Base-by-base conservation (phyloP, 202 grass and related monocot genomes). In the Elaeis oleifera region DNA sequence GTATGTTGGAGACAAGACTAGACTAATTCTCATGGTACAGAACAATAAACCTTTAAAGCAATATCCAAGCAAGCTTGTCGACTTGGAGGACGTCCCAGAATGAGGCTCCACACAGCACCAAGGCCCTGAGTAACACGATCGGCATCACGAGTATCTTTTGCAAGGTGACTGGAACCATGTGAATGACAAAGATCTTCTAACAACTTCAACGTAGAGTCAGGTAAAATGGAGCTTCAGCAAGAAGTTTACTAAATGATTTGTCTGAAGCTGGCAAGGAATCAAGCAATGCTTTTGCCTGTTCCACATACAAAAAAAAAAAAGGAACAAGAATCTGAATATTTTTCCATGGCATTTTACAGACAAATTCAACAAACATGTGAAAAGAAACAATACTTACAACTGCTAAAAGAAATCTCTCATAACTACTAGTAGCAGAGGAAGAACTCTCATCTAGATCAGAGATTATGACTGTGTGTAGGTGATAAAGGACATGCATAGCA, bases 41-140 rank as follows among this genome's bases (percentile, higher is more conserved):
- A 77, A 51, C 23, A 62, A 26, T 65, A 61, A 76, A 99, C 95
- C 95, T 99, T 99, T 20, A 99, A 70, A 65, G 69, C 83, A 55
- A 99, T 99, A 81, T 99, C 85, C 76, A 99, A 89, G 73, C 83
- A 94, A 78, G 76, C 60, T 75, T 75, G 49, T 16, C 95, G 83
- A 67, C 79, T 69, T 64, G 87, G 63, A 71, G 95, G 95, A 44
- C 95, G 82, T 4, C 75, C 80, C 72, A 99, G 84, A 71, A 99
- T 99, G 71, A 99, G 83, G 64, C 50, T 94, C 95, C 95, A 85
- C 36, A 94, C 60, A 72, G 95, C 80, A 80, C 83, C 77, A 25
- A 99, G 72, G 32, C 95, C 95, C 80, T 99, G 95, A 53, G 82
- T 78, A 55, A 99, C 70, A 75, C 88, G 95, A 73, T 99, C 95